Conservation (phyloP, 2,329 filamentous ascomycete species). For the Colletotrichum abscissum region DNA sequence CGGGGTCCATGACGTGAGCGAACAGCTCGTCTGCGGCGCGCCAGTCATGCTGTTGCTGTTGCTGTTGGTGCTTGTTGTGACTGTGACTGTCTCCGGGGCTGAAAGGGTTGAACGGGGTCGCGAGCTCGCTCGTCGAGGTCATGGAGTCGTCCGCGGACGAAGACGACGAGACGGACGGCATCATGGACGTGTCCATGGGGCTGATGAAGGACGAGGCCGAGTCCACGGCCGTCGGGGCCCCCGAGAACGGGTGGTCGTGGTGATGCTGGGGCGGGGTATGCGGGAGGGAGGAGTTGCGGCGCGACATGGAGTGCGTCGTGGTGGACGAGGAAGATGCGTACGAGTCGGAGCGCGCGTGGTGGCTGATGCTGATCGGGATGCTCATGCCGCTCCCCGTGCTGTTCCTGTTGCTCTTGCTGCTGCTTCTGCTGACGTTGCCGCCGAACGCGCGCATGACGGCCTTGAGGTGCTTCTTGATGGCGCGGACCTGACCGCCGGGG, state of each 20-base stretch:
- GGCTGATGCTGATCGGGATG: neutral
- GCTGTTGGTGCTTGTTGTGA: constrained; percentile 18
- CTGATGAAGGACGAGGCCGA: constrained; percentile 32
- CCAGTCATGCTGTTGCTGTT: constrained; percentile 37
- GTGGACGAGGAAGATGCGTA: constrained; percentile 16
- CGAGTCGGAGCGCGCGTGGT: neutral
- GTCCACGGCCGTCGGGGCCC: constrained; percentile 32
- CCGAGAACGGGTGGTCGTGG: constrained; percentile 33
- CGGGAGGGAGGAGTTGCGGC: constrained; percentile 36
- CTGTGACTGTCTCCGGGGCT: constrained; percentile 40
- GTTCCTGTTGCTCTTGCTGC: neutral
- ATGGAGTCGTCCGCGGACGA: constrained; percentile 25
- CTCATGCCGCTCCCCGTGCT: neutral
- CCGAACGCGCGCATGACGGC: constrained; percentile 40
- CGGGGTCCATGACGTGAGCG: constrained; percentile 37
- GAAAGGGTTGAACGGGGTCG: constrained; percentile 37
- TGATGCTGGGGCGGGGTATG: constrained; percentile 38
- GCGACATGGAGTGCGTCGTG: constrained; percentile 37
- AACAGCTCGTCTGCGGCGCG: constrained; percentile 39
- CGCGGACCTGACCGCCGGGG: constrained; percentile 39
- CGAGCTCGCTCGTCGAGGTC: constrained; percentile 39
- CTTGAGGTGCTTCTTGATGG: constrained; percentile 44
- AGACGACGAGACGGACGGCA: constrained; percentile 16
- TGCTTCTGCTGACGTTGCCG: neutral
- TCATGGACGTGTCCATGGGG: constrained; percentile 34